Base-by-base conservation (phyloP, 495 filamentous ascomycete species). In the Barbatosphaeria neglecta region DNA sequence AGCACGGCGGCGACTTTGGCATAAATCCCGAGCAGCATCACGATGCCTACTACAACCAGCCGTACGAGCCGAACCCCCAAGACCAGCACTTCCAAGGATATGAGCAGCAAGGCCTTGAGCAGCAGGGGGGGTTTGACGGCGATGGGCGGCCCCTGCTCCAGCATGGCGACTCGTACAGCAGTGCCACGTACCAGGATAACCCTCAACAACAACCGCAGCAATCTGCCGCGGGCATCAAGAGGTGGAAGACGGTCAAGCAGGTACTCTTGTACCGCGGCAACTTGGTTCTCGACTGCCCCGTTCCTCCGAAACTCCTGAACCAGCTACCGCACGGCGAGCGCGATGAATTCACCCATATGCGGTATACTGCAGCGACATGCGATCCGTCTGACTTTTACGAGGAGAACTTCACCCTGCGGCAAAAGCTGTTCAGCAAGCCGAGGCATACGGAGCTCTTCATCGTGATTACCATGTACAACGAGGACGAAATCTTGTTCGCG, bases 161-260 rank as follows among this genome's bases (percentile, higher is more conserved):
- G 28, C 69, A 71, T 25, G 61, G 59, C 27, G 70, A 75, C 33
- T 67, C 70, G 17, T 63, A 69, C 47, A 50, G 53, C 16, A 61
- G 53, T 56, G 73, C 70, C 17, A 66, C 67, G n/a, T 76, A 74
- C 52, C 57, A 59, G 22, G 73, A 77, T 44, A 65, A 64, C 27
- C 58, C 47, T 56, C 67, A 44, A 25, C 74, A 76, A 1, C 77
- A 78, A 6, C 78, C 72, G 37, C 76, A 79, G n/a, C 18, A 59
- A 53, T 43, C 48, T 47, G 44, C 37, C 31, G 78, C 70, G n/a
- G 68, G 53, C 3, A 81, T 97, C 54, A 81, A 84, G 58, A 78
- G 93, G 60, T 96, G 87, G 87, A 97, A 97, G 71, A 97, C 93
- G 4, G 90, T 97, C 17, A 99, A 97, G 63, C 89, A 96, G 72